Percentiles rank a stretch among this genome's conserved stretches.
phyloP scores from a whole-genome alignment of 2,329 filamentous ascomycete species.

The Biscogniauxia sp. region DNA sequence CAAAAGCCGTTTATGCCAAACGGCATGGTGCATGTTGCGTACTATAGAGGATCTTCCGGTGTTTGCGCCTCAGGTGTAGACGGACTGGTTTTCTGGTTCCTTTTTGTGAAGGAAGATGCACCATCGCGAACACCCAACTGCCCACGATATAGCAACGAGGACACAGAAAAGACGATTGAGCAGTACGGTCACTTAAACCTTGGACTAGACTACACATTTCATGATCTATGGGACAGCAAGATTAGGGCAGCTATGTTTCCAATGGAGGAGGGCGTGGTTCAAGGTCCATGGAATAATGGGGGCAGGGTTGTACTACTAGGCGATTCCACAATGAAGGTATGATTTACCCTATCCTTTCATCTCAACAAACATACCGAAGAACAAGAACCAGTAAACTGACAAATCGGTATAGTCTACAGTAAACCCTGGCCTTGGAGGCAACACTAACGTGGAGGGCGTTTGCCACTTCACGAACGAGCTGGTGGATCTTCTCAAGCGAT shows the following conservation, averaged over 20 bases:
- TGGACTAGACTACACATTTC: constrained; percentile 11
- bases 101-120: constrained; percentile 16
- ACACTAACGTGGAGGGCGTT: constrained; percentile 18
- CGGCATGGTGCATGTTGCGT: constrained; percentile 11
- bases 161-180: constrained; percentile 13
- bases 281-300: constrained; percentile 17
- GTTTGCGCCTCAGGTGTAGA: constrained; percentile 6
- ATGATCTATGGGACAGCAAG: constrained; percentile 15
- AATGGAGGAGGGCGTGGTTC: constrained; percentile 20
- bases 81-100: constrained; percentile 15
- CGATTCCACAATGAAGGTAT: constrained; percentile 16
- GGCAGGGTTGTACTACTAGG: constrained; percentile 18
- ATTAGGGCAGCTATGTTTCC: constrained; percentile 16
- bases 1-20: constrained; percentile 3
- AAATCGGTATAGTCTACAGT: constrained; percentile 11
- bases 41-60: constrained; percentile 12
- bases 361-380: not conserved
- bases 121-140: constrained; percentile 5
- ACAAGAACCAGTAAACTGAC: not conserved
- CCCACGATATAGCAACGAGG: constrained; percentile 12
- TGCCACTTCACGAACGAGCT: constrained; percentile 16
- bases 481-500: constrained; percentile 6
- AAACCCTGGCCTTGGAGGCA: constrained; percentile 17
- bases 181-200: constrained; percentile 8
- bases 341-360: not conserved